phyloP scores from a whole-genome alignment of 2,329 filamentous ascomycete species.

The Pseudogymnoascus sp. region DNA sequence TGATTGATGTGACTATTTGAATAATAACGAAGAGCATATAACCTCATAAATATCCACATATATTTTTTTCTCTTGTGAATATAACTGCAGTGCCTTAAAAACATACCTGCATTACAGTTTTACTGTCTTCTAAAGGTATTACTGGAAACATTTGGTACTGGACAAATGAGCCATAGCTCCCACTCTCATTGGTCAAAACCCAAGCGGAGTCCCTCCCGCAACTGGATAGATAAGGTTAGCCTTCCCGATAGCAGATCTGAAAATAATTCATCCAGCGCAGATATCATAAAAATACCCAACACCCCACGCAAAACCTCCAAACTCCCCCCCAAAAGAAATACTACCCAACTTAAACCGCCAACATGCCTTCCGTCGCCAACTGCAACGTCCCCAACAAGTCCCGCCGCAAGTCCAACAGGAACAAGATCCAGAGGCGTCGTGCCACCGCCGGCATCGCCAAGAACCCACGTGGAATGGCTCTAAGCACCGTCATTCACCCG shows the following conservation, averaged over 20 bases:
- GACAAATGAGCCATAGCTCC: not conserved
- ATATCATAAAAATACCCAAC: slow-evolving; percentile 8
- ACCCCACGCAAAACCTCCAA: not conserved
- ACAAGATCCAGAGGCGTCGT: slow-evolving; percentile 27
- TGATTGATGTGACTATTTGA: not conserved
- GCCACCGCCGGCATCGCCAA: slow-evolving; percentile 25
- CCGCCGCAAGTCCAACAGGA: slow-evolving; percentile 24
- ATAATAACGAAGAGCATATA: no score
- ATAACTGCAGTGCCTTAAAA: not conserved
- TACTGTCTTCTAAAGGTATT: not conserved
- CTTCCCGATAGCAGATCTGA: slow-evolving; percentile 9
- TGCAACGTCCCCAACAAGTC: slow-evolving; percentile 30
- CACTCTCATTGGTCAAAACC: not conserved
- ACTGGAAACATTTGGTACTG: not conserved
- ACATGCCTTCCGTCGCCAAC: slow-evolving; percentile 29
- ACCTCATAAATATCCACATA: not conserved
- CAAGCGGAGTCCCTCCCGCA: not conserved
- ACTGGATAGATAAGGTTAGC: slow-evolving; percentile 6
- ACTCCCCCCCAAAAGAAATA: not conserved
- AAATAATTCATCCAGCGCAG: slow-evolving; percentile 4
- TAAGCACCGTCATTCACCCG: slow-evolving; percentile 25
- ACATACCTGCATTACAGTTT: not conserved
- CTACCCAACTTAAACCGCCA: slow-evolving; percentile 12
- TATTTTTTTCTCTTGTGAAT: not conserved
- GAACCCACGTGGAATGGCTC: slow-evolving; percentile 26